Evolutionary conservation across 2,329 filamentous ascomycete species (phyloP).

Genomic region (Stagonosporopsis rhizophila): DNA sequence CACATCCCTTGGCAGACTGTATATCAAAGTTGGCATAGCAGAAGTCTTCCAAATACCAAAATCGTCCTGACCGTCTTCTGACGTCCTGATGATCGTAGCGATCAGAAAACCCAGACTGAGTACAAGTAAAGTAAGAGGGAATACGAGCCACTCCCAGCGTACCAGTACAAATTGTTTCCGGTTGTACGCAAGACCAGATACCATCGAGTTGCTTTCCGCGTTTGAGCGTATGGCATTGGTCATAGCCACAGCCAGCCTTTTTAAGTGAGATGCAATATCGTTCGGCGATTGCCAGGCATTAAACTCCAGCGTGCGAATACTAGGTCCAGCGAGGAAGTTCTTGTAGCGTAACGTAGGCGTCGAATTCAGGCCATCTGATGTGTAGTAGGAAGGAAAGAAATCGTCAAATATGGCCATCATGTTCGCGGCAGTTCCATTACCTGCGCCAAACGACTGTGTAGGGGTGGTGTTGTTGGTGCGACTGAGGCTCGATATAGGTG

Average conservation of each 20-base stretch:
- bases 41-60: conserved; percentile 41
- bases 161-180: conserved; percentile 23
- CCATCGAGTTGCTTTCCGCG: neutral
- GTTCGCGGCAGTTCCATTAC: neutral
- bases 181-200: conserved; percentile 20
- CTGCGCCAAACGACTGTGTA: neutral
- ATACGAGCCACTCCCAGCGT: conserved; percentile 40
- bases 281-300: conserved; percentile 30
- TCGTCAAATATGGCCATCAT: conserved; percentile 12
- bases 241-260: conserved; percentile 27
- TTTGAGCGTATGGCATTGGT: conserved; percentile 29
- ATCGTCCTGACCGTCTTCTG: conserved; percentile 4
- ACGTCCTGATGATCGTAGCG: conserved; percentile 36
- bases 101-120: conserved; percentile 33
- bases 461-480: neutral
- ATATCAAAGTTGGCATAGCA: conserved; percentile 32
- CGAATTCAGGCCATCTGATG: neutral
- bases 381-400: conserved; percentile 21
- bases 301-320: neutral
- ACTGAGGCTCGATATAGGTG: neutral
- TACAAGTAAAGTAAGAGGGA: conserved; percentile 33
- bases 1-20: conserved; percentile 25
- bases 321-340: conserved; percentile 1
- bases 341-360: conserved; percentile 5
- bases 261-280: conserved; percentile 32